Evolutionary conservation across 1,284 basidiomycete genomes (phyloP).

Genomic region (Sporisorium exsertum): DNA sequence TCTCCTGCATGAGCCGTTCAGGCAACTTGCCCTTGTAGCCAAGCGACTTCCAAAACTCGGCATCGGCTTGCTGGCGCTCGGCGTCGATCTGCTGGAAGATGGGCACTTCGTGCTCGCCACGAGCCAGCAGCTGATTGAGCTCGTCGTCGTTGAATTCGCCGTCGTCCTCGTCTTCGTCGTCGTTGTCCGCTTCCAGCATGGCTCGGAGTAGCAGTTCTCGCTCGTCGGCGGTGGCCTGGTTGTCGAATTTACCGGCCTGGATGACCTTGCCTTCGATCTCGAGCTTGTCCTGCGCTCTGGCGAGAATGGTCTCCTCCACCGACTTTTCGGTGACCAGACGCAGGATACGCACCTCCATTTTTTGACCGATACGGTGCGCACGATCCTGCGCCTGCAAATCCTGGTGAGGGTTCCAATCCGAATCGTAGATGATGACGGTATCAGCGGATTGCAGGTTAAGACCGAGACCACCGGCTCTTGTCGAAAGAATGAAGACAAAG

Average conservation of each 20-base stretch:
- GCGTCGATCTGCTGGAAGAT: conserved; percentile 88
- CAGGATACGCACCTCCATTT: conserved; percentile 95
- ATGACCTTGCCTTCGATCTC: conserved; percentile 98
- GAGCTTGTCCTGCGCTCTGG: conserved; percentile 93
- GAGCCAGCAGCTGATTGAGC: conserved; percentile 91
- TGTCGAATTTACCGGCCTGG: conserved; percentile 94
- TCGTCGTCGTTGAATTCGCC: conserved; percentile 98
- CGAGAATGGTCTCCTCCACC: conserved; percentile 97
- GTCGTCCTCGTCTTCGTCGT: conserved; percentile 71
- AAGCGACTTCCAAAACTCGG: conserved; percentile 79
- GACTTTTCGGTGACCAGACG: conserved; percentile 98
- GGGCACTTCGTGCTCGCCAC: conserved; percentile 81
- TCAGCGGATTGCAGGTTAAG: conserved; percentile 98
- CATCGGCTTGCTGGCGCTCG: conserved; percentile 80
- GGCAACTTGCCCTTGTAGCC: conserved; percentile 78
- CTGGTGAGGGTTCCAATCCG: conserved; percentile 69
- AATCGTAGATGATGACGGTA: conserved; percentile 93
- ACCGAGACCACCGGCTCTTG: conserved; percentile 95
- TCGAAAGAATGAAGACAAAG: conserved; percentile 87
- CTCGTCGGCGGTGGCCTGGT: conserved; percentile 97
- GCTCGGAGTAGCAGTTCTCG: conserved; percentile 92
- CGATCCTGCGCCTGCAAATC: conserved; percentile 87
- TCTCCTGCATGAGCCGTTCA: conserved; percentile 82
- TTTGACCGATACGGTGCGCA: conserved; percentile 99
- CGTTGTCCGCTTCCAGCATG: conserved; percentile 69